A percentile compares a stretch with the other conserved stretches of the same genome.
These are phyloP conservation scores for Termitomyces sp. DNA, from an alignment of 768 basidiomycete species.

Conservation along the genomic window DNA sequence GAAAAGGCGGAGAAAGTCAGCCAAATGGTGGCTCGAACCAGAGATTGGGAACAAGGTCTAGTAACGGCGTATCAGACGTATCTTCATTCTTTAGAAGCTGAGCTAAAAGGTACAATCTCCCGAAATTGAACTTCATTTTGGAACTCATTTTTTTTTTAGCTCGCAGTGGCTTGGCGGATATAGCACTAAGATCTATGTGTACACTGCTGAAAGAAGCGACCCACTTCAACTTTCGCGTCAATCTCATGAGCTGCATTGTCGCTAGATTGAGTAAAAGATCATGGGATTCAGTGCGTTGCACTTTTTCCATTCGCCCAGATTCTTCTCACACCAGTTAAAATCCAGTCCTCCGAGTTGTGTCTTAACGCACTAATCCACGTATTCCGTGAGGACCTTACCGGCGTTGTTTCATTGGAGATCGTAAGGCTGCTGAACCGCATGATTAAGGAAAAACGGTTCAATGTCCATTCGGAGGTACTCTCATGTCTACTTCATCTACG, in stretches of 20 bases:
- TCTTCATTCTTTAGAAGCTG: slow-evolving; percentile 78
- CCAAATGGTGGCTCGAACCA: slow-evolving; percentile 83
- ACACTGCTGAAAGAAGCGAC: slow-evolving; percentile 77
- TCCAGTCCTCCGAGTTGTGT: slow-evolving; percentile 81
- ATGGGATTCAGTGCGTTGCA: slow-evolving; percentile 79
- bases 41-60: slow-evolving; percentile 96
- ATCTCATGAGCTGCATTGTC: slow-evolving; percentile 87
- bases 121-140: not conserved
- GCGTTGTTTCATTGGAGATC: slow-evolving; percentile 78
- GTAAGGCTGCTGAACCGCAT: slow-evolving; percentile 92
- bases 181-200: slow-evolving; percentile 84
- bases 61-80: slow-evolving; percentile 86
- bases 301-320: slow-evolving; percentile 1
- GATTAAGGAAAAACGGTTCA: slow-evolving; percentile 91
- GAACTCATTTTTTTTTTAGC: slow-evolving; percentile 33
- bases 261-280: slow-evolving; percentile 77
- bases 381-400: slow-evolving; percentile 79
- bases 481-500: slow-evolving; percentile 82
- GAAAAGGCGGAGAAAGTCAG: slow-evolving; percentile 93
- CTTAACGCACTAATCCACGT: slow-evolving; percentile 77
- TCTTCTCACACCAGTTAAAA: slow-evolving; percentile 8
- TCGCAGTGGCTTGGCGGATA: slow-evolving; percentile 60
- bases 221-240: slow-evolving; percentile 95
- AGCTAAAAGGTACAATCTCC: slow-evolving; percentile 69
- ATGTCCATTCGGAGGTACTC: slow-evolving; percentile 86